Percentiles rank a stretch among this genome's conserved stretches.
Evolutionary conservation across 352 stramenopile species (phyloP).

Genomic region (Globisporangium irregulare): DNA sequence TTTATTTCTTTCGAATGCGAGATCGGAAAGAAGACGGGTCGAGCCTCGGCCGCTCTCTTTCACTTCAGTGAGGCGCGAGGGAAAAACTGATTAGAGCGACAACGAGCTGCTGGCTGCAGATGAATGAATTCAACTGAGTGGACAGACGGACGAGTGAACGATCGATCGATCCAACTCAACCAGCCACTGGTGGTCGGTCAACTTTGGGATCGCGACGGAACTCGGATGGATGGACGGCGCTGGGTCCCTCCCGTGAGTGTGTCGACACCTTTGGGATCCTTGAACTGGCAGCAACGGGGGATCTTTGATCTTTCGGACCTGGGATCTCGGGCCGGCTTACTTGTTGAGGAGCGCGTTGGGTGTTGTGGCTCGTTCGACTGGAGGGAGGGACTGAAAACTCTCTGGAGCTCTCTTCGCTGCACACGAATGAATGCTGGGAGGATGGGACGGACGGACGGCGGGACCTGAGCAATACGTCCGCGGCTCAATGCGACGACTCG

Average conservation of each 20-base stretch:
- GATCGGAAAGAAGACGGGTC: not conserved
- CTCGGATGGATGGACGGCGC: not conserved
- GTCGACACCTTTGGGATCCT: not conserved
- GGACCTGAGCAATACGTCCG: slow-evolving; percentile 3
- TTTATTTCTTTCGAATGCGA: slow-evolving; percentile 8
- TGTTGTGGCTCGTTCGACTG: not conserved
- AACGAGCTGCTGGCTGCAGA: not conserved
- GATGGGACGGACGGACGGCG: not conserved
- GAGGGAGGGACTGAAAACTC: not conserved
- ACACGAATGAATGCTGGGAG: slow-evolving; percentile 3
- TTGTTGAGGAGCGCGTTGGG: not conserved
- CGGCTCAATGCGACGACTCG: slow-evolving; percentile 3
- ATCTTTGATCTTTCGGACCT: not conserved
- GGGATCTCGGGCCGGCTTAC: slow-evolving; percentile 5
- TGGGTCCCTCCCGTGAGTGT: not conserved
- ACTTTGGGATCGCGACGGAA: slow-evolving; percentile 1
- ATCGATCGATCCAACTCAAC: not conserved
- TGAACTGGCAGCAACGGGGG: not conserved
- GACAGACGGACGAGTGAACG: not conserved
- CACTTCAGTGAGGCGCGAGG: not conserved
- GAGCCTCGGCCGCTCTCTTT: not conserved
- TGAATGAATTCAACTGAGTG: not conserved
- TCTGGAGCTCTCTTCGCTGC: not conserved
- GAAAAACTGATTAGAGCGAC: slow-evolving; percentile 6
- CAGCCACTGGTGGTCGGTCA: not conserved